Base-by-base conservation (phyloP, 2,329 filamentous ascomycete species). In the Pyrenochaeta sp. region DNA sequence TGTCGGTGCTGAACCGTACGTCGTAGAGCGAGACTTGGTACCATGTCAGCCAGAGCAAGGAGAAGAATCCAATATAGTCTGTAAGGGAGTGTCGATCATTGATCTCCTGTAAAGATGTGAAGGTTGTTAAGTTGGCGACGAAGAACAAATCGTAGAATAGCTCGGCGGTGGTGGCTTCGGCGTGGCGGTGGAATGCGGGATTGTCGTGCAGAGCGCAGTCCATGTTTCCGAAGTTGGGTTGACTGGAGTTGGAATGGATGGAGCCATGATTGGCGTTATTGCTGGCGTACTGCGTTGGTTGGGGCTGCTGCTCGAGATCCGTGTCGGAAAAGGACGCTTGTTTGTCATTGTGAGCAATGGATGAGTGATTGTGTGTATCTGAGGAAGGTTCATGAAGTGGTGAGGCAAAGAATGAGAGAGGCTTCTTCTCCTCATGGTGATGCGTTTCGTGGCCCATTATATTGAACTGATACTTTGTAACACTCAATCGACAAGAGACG, bases 1-100 rank as follows among this genome's bases (percentile, higher is more conserved):
- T 86, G 69, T 90, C 87, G 20, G 84, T 80, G 1, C 84, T 82
- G 67, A 88, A 90, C 0, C 87, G 85, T 31, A 89, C 83, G 70
- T 90, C 87, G 68, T 86, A 88, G 1, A 89, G 74, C 7, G 82
- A 82, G 20, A 86, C 83, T 54, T 87, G 79, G 31, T 88, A 81
- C 87, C 87, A 90, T n/a, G 85, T 88, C 53, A 87, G 83, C 87
- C 87, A 90, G 5, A 89, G 76, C 15, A 89, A 77, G 18, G 82
- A 73, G 64, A 86, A 80, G 68, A 83, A 85, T 36, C 83, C 76
- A 46, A 84, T 75, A 64, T 85, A 82, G 31, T 79, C 63, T 30
- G 64, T 65, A 2, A 79, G 57, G 4, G 53, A 66, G 71, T 61
- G 60, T 75, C 74, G 69, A 57, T 83, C 79, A 60, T 83, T 84